Conservation (phyloP, 371 early-diverging fungal genomes). For the Mucor plumbeus region DNA sequence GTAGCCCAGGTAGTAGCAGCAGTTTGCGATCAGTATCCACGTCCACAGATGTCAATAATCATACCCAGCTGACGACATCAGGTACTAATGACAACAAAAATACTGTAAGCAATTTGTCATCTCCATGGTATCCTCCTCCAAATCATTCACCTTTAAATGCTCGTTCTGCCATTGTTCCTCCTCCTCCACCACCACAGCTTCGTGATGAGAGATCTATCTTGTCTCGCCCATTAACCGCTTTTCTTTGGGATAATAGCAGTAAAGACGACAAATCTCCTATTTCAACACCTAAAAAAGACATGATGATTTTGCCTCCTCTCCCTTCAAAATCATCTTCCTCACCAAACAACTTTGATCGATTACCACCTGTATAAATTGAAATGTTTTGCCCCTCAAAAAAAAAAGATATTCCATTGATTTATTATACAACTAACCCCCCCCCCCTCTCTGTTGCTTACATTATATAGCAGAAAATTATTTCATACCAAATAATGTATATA, state of each 20-base stretch:
- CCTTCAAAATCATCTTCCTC: slow-evolving; percentile 11
- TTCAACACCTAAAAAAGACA: slow-evolving; percentile 17
- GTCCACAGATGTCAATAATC: neutral
- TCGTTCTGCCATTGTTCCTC: neutral
- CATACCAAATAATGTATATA: too few relatives aligned
- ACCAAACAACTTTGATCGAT: slow-evolving; percentile 8
- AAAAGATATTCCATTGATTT: too few relatives aligned
- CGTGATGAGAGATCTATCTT: slow-evolving; percentile 22
- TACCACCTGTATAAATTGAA: slow-evolving; percentile 13
- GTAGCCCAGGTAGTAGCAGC: slow-evolving; percentile 6
- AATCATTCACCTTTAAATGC: slow-evolving; percentile 3
- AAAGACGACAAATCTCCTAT: slow-evolving; percentile 15
- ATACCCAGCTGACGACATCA: slow-evolving; percentile 3
- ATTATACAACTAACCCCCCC: too few relatives aligned
- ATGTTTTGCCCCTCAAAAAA: neutral
- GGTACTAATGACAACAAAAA: neutral
- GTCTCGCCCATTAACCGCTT: slow-evolving; percentile 46
- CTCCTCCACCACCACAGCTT: slow-evolving; percentile 1
- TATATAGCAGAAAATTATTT: too few relatives aligned
- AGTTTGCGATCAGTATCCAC: neutral
- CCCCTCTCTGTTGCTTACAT: too few relatives aligned
- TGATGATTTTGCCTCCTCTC: slow-evolving; percentile 30
- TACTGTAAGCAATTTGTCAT: neutral
- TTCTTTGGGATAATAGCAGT: slow-evolving; percentile 32
- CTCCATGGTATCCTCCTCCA: neutral